A percentile compares a stretch with the other conserved stretches of the same genome.
These are phyloP conservation scores for Coemansia aciculifera DNA, from an alignment of 192 early-diverging fungal species.

Conservation along the genomic window DNA sequence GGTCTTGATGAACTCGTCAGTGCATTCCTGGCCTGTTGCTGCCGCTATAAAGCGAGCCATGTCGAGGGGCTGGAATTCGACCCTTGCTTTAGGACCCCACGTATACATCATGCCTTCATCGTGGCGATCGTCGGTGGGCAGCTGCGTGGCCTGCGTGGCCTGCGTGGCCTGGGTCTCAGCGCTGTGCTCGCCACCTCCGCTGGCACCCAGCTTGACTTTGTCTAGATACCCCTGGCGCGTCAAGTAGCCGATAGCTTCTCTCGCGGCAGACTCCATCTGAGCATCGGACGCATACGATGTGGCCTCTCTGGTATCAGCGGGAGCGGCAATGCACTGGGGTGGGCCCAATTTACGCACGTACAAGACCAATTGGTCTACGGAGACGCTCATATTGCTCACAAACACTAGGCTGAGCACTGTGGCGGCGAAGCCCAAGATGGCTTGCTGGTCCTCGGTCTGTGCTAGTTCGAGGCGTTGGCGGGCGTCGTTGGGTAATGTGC, in stretches of 20 bases:
- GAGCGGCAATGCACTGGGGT: slow-evolving; percentile 19
- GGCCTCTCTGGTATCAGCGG: neutral
- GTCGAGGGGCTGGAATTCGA: slow-evolving; percentile 41
- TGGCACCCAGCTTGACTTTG: slow-evolving; percentile 14
- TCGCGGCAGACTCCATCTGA: slow-evolving; percentile 39
- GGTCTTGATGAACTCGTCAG: slow-evolving; percentile 36
- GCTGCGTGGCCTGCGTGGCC: slow-evolving; percentile 41
- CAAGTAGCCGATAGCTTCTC: slow-evolving; percentile 32
- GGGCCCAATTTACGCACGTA: slow-evolving; percentile 50
- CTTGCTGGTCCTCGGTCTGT: slow-evolving; percentile 20
- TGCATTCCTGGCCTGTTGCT: slow-evolving; percentile 43
- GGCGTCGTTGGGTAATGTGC: slow-evolving; percentile 28
- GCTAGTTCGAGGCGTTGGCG: slow-evolving; percentile 28
- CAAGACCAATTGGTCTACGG: slow-evolving; percentile 42
- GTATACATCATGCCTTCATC: slow-evolving; percentile 34
- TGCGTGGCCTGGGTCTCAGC: slow-evolving; percentile 41
- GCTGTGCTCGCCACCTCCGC: neutral
- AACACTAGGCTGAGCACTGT: slow-evolving; percentile 50
- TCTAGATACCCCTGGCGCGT: slow-evolving; percentile 34
- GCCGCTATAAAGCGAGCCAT: slow-evolving; percentile 51
- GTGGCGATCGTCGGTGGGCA: slow-evolving; percentile 6
- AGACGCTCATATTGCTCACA: slow-evolving; percentile 53
- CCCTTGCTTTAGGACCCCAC: slow-evolving; percentile 48
- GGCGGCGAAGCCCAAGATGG: slow-evolving; percentile 37
- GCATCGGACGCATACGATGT: slow-evolving; percentile 15